A percentile compares a stretch with the other conserved stretches of the same genome.
phyloP scores from a whole-genome alignment of 805 yeast species.

The Kurtzmaniella cleridarum region DNA sequence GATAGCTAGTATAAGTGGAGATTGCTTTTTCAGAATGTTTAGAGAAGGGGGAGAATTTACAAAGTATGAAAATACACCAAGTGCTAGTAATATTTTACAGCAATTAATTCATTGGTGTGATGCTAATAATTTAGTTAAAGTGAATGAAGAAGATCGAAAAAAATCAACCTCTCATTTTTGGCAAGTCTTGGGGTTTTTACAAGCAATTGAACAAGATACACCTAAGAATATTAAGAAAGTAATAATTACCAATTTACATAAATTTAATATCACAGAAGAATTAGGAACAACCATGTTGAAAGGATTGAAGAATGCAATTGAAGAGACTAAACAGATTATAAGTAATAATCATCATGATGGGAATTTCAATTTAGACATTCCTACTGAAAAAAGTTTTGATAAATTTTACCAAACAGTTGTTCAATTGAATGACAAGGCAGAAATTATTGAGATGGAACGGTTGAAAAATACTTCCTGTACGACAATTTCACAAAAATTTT shows the following conservation, averaged over 20 bases:
- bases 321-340: slow-evolving; percentile 25
- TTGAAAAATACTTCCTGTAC: not conserved
- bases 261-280: slow-evolving; percentile 31
- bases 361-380: slow-evolving; percentile 28
- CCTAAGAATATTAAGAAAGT: slow-evolving; percentile 50
- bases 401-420: slow-evolving; percentile 23
- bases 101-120: slow-evolving; percentile 84
- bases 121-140: slow-evolving; percentile 58
- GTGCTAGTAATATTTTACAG: slow-evolving; percentile 54
- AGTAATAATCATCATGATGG: slow-evolving; percentile 15
- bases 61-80: slow-evolving; percentile 23
- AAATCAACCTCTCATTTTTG: slow-evolving; percentile 50
- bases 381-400: slow-evolving; percentile 25
- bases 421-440: slow-evolving; percentile 19
- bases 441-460: slow-evolving; percentile 11
- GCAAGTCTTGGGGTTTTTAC: slow-evolving; percentile 51
- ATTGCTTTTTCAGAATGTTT: slow-evolving; percentile 57
- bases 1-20: slow-evolving; percentile 59
- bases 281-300: slow-evolving; percentile 23
- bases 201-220: slow-evolving; percentile 44
- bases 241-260: slow-evolving; percentile 45
- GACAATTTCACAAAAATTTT: slow-evolving; percentile 7
- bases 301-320: slow-evolving; percentile 29
- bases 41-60: slow-evolving; percentile 27
- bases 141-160: slow-evolving; percentile 33